These are phyloP conservation scores for Echinochloa phyllopogon DNA, from an alignment of 176 grass and related monocot genomes.

Conservation along the genomic window DNA sequence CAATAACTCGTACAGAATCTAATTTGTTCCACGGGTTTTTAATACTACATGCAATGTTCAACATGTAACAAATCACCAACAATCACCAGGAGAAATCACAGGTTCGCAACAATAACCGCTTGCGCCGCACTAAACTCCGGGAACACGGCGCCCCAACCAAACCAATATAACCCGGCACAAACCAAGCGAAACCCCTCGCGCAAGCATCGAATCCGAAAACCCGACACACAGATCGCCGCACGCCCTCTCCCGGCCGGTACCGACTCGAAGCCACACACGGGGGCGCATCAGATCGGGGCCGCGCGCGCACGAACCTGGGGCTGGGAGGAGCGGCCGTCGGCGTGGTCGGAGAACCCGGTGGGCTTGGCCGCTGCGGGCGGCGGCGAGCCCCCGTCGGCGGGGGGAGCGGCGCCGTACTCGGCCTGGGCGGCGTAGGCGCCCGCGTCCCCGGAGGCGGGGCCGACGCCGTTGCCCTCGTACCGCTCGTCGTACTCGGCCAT, in stretches of 20 bases:
- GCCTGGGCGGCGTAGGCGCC: background rate
- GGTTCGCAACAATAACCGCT: background rate
- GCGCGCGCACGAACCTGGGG: constrained; percentile 43
- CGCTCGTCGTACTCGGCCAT: constrained; percentile 80
- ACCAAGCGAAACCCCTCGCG: background rate
- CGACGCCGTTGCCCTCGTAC: constrained; percentile 59
- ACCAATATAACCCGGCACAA: background rate
- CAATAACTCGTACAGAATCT: background rate
- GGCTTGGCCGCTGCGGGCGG: constrained; percentile 49
- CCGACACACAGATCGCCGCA: background rate
- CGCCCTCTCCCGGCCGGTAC: too few species aligned
- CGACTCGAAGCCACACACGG: background rate
- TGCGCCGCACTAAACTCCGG: background rate
- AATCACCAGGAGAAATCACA: background rate
- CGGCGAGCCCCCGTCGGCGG: constrained; percentile 29
- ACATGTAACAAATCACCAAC: background rate
- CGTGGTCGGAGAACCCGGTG: constrained; percentile 59
- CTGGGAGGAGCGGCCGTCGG: constrained; percentile 56
- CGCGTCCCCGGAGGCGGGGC: background rate
- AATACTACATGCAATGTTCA: background rate
- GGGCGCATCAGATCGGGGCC: background rate
- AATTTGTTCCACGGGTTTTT: background rate
- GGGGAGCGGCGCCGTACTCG: constrained; percentile 31
- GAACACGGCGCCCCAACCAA: too few species aligned
- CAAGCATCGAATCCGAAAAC: background rate